phyloP scores from a whole-genome alignment of 179 eudicot species.

The Silene vulgaris region DNA sequence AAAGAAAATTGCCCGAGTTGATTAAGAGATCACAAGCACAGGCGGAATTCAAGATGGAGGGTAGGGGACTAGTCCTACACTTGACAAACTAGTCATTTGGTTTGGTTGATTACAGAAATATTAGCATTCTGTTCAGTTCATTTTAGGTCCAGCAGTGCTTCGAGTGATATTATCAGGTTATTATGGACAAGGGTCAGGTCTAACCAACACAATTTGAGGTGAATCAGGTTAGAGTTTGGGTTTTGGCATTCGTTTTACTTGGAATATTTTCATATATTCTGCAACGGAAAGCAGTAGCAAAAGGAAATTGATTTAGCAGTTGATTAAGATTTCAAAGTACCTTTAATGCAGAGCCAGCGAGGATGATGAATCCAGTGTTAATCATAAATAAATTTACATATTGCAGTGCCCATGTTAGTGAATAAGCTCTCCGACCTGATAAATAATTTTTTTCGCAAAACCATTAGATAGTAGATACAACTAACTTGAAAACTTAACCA shows the following conservation, averaged over 20 bases:
- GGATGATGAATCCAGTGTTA: slow-evolving; percentile 72
- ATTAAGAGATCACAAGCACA: not conserved
- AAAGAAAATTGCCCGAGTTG: slow-evolving; percentile 10
- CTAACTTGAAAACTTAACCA: not conserved
- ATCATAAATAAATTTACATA: slow-evolving; percentile 82
- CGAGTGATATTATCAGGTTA: too few relatives aligned
- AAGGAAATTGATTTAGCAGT: not conserved
- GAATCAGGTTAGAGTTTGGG: too few relatives aligned
- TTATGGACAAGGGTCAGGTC: too few relatives aligned
- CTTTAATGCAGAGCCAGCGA: slow-evolving; percentile 88
- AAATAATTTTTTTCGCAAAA: not conserved
- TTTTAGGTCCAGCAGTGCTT: too few relatives aligned
- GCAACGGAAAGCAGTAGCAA: not conserved
- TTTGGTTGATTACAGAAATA: too few relatives aligned
- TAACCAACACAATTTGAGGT: too few relatives aligned
- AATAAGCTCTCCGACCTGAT: slow-evolving; percentile 68
- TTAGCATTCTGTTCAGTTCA: too few relatives aligned
- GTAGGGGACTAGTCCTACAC: too few relatives aligned
- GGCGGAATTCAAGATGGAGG: too few relatives aligned
- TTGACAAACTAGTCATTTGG: too few relatives aligned
- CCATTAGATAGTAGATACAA: not conserved
- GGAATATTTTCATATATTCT: not conserved
- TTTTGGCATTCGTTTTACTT: too few relatives aligned
- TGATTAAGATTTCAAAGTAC: slow-evolving; percentile 27
- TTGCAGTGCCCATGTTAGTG: slow-evolving; percentile 80